These are phyloP conservation scores for Nannizzia gypsea DNA, from an alignment of 2,329 filamentous ascomycete species.

Conservation along the genomic window DNA sequence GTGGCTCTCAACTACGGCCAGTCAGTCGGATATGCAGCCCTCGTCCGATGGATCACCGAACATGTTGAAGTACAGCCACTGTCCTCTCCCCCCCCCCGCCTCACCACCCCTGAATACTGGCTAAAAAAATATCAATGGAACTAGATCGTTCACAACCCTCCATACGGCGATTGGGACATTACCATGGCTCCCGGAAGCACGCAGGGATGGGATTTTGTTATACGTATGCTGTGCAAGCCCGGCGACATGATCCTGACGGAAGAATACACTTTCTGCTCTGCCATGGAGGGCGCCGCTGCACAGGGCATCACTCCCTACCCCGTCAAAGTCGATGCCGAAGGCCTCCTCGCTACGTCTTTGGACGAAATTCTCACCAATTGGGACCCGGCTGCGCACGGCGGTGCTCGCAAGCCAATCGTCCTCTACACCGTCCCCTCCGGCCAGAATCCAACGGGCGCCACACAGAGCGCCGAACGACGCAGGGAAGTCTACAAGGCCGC, in stretches of 20 bases:
- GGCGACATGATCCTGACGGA: slow-evolving; percentile 75
- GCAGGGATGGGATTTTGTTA: slow-evolving; percentile 66
- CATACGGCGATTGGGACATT: slow-evolving; percentile 82
- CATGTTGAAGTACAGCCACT: slow-evolving; percentile 57
- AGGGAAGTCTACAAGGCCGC: slow-evolving; percentile 64
- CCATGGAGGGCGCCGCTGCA: slow-evolving; percentile 53
- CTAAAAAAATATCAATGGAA: too few relatives aligned
- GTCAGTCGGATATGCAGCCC: slow-evolving; percentile 69
- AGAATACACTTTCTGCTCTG: slow-evolving; percentile 79
- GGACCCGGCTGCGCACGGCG: slow-evolving; percentile 43
- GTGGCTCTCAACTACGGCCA: slow-evolving; percentile 91
- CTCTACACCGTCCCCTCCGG: slow-evolving; percentile 67
- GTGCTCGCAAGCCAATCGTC: slow-evolving; percentile 53
- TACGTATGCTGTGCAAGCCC: slow-evolving; percentile 68
- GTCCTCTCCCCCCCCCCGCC: too few relatives aligned
- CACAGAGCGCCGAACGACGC: slow-evolving; percentile 56
- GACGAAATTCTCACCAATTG: slow-evolving; percentile 54
- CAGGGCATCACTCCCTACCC: slow-evolving; percentile 50
- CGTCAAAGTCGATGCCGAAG: slow-evolving; percentile 54
- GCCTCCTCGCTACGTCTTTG: slow-evolving; percentile 50
- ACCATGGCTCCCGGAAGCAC: slow-evolving; percentile 78
- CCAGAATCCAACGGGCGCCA: slow-evolving; percentile 84
- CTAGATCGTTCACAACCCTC: slow-evolving; percentile 65
- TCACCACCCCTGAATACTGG: too few relatives aligned
- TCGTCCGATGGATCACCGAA: slow-evolving; percentile 84